Evolutionary conservation across 352 stramenopile species (phyloP).

Genomic region (Peronospora destructor): DNA sequence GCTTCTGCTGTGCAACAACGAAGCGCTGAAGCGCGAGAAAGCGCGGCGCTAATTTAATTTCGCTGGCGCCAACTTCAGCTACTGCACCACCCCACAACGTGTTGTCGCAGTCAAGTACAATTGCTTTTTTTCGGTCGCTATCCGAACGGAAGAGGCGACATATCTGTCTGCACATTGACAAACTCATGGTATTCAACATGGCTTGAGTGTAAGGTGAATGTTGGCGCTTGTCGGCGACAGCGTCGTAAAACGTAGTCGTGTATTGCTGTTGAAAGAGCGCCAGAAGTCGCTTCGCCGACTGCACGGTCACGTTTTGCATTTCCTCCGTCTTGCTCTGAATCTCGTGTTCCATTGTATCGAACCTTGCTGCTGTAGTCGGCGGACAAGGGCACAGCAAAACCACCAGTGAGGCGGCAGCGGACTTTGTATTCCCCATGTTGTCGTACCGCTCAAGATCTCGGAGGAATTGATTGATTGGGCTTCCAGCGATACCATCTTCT

Average conservation of each 20-base stretch:
- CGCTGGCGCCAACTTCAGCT: slow-evolving; percentile 40
- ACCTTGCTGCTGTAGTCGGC: slow-evolving; percentile 10
- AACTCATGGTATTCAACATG: slow-evolving; percentile 50
- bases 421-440: slow-evolving; percentile 1
- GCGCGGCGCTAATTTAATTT: slow-evolving; percentile 31
- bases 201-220: slow-evolving; percentile 59
- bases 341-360: slow-evolving; percentile 10
- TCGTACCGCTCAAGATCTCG: slow-evolving; percentile 26
- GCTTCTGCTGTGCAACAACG: slow-evolving; percentile 35
- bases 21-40: slow-evolving; percentile 61
- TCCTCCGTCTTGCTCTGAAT: slow-evolving; percentile 11
- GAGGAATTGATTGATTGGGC: slow-evolving; percentile 18
- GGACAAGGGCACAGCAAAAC: slow-evolving; percentile 37
- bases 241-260: slow-evolving; percentile 37
- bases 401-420: slow-evolving; percentile 19
- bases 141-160: slow-evolving; percentile 31
- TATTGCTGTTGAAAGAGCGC: slow-evolving; percentile 30
- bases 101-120: slow-evolving; percentile 75
- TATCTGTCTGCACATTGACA: slow-evolving; percentile 44
- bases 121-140: slow-evolving; percentile 49
- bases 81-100: slow-evolving; percentile 64
- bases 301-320: slow-evolving; percentile 24
- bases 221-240: slow-evolving; percentile 39
- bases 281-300: slow-evolving; percentile 21
- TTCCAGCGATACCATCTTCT: neutral